These are phyloP conservation scores for Colletotrichum noveboracense DNA, from an alignment of 2,329 filamentous ascomycete species.

Conservation along the genomic window DNA sequence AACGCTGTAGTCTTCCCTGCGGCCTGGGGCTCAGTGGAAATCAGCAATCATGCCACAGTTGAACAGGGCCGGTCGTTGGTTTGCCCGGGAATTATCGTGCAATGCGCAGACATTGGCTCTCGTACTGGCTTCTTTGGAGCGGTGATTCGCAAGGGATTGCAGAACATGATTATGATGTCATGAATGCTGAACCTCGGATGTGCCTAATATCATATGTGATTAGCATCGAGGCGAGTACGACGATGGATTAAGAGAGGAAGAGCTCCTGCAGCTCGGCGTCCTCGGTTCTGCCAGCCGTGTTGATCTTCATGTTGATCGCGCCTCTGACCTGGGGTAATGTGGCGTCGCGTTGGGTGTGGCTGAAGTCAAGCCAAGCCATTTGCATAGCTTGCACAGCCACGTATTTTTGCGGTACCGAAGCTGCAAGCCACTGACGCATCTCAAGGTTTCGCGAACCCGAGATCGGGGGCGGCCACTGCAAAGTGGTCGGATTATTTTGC, in stretches of 20 bases:
- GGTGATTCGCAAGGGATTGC: background rate
- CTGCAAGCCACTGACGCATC: background rate
- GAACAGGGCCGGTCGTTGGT: background rate
- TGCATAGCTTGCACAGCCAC: background rate
- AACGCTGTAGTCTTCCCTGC: too few relatives aligned
- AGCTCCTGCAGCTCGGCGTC: background rate
- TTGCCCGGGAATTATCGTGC: background rate
- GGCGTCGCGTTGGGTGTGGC: background rate
- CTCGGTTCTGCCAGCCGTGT: background rate
- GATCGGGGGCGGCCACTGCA: background rate
- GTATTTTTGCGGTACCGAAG: background rate
- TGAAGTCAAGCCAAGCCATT: background rate
- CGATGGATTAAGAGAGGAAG: background rate
- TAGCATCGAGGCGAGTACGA: background rate
- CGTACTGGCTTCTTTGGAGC: background rate
- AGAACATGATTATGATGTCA: background rate
- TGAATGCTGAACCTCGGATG: background rate
- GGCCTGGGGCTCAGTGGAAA: background rate
- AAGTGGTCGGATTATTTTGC: constrained; percentile 7
- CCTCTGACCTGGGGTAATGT: background rate
- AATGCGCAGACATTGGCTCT: background rate
- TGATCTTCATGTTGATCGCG: constrained; percentile 1
- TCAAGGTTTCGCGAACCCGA: background rate
- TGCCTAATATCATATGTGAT: background rate
- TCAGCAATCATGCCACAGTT: background rate